A percentile compares a stretch with the other conserved stretches of the same genome.
Conservation (phyloP, 176 grass and related monocot species). For the Juncus inflexus region DNA sequence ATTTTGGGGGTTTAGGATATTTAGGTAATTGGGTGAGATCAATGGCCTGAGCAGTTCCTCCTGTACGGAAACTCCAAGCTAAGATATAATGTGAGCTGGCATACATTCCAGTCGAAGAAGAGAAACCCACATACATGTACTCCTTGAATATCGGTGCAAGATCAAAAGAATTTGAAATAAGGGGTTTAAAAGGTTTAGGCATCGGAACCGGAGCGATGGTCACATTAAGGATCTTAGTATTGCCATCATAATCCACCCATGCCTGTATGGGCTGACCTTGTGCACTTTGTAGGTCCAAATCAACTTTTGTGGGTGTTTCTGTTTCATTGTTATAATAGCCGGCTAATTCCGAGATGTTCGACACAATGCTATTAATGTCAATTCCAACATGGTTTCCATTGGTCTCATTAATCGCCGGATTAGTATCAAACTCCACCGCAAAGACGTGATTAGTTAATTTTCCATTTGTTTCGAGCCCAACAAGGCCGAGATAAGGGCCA, state of each 20-base stretch:
- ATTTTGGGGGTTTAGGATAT: neutral
- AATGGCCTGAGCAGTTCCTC: neutral
- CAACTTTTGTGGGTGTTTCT: neutral
- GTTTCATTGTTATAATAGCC: constrained; percentile 25
- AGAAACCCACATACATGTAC: constrained; percentile 47
- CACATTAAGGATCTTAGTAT: constrained; percentile 20
- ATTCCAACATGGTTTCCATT: constrained; percentile 38
- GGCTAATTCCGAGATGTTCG: constrained; percentile 24
- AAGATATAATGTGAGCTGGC: constrained; percentile 40
- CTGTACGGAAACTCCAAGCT: constrained; percentile 34
- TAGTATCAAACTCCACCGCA: constrained; percentile 47
- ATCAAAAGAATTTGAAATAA: constrained; percentile 33
- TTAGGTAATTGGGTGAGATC: constrained; percentile 25
- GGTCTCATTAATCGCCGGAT: neutral
- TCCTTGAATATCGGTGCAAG: constrained; percentile 34
- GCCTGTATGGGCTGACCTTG: constrained; percentile 24
- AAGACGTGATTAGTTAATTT: constrained; percentile 36
- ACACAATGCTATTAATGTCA: constrained; percentile 28
- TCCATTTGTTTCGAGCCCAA: constrained; percentile 12
- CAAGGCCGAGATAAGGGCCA: constrained; percentile 34
- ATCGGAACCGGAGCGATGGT: constrained; percentile 29
- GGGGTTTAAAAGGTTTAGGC: constrained; percentile 23
- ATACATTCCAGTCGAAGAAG: constrained; percentile 22
- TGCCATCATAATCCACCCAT: constrained; percentile 39
- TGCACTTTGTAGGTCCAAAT: neutral